Evolutionary conservation across 768 basidiomycete genomes (phyloP), one percentile per base, ranked within the genome.

Genomic region (Rhizopogon vesiculosus): DNA sequence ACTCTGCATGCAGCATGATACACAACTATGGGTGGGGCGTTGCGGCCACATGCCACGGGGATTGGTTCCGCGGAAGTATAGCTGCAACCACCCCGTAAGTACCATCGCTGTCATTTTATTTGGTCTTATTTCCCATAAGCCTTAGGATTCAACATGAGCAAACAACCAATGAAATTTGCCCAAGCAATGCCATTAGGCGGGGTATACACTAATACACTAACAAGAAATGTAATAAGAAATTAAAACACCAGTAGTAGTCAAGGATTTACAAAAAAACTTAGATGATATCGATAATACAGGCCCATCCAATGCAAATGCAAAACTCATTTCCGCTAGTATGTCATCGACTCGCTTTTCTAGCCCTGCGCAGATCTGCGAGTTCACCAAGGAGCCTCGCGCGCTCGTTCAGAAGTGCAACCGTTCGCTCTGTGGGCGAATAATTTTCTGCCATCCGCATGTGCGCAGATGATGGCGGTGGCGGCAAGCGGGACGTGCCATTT

Each of bases 371-470:
- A 10, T 70, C 72, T 0, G 84, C 82, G 10, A 87, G 64, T 63
- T 84, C 81, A 5, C 75, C 76, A 43, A 85, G 65, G 22, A 87
- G 63, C 40, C 75, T 69, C 0, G 84, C 83, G 0, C 85, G 80
- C 59, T 87, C 82, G 15, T 80, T 78, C 16, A 86, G 57, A 7
- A 88, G 73, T 12, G 78, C 72, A 16, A 79, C 67, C 1, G 81
- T 84, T 39, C 77, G 73, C 16, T 77, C 67, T 40, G 71, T 70
- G 6, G 77, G 72, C 2, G 74, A 75, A 33, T 61, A 68, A 55
- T 74, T 71, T 35, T 69, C 18, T 12, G 53, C 28, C 25, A 40
- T 58, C 43, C 50, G 18, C 33, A 18, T 51, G 4, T 35, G 46
- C 9, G 33, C 33, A 8, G 46, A 41, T 46, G 56, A 41, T 15